Conservation (phyloP, 2,329 filamentous ascomycete species). For the Magnaporthales sp. region DNA sequence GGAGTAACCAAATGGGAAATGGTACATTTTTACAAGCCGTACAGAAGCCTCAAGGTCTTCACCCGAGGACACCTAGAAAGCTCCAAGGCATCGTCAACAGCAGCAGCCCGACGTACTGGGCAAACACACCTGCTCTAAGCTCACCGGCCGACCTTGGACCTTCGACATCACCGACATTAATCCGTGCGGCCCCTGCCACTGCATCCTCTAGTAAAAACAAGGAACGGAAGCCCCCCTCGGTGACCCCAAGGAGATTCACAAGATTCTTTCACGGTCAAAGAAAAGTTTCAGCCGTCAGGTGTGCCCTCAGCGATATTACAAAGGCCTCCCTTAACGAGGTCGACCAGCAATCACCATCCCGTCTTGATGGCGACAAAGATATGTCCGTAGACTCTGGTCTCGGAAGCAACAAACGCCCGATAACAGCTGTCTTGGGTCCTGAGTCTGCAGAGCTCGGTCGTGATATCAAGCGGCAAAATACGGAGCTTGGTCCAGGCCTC, state of each 20-base stretch:
- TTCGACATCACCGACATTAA: neutral
- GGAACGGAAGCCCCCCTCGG: conserved; percentile 39
- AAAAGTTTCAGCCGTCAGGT: conserved; percentile 27
- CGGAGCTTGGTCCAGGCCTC: conserved; percentile 7
- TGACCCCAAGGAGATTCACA: conserved; percentile 45
- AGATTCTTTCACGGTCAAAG: conserved; percentile 42
- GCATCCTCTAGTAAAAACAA: conserved; percentile 22
- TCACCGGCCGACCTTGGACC: neutral
- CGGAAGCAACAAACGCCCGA: neutral
- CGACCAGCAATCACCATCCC: neutral
- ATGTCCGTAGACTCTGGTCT: neutral
- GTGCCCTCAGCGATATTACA: conserved; percentile 31
- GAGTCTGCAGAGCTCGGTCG: neutral
- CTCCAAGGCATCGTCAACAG: neutral
- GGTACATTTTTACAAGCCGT: neutral
- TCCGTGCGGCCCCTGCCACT: neutral
- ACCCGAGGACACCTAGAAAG: neutral
- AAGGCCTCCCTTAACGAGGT: conserved; percentile 26
- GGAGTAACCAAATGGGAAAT: neutral
- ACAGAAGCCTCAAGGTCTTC: neutral
- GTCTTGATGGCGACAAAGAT: neutral
- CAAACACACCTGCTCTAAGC: neutral
- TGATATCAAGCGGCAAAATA: conserved; percentile 2
- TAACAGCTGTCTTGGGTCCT: neutral
- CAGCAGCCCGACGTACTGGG: conserved; percentile 4